These are phyloP conservation scores for Panicum virgatum DNA, from an alignment of 202 grass and related monocot species.

Conservation along the genomic window DNA sequence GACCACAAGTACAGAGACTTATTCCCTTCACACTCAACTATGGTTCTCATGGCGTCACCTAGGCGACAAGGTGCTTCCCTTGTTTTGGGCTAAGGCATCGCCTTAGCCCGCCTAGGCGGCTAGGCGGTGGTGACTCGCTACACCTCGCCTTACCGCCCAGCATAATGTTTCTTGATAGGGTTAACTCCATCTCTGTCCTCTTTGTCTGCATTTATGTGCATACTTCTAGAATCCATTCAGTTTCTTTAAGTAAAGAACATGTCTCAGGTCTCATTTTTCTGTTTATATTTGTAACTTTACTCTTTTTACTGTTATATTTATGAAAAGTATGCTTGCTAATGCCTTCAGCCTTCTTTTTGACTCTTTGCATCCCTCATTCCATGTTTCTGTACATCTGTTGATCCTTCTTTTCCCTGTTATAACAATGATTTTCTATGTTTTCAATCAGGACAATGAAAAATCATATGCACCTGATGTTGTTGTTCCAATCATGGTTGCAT, in stretches of 20 bases:
- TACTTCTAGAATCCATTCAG: constrained; percentile 4
- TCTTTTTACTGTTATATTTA: constrained; percentile 1
- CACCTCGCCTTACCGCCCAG: too few species aligned
- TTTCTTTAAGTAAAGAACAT: neutral
- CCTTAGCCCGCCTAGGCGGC: too few species aligned
- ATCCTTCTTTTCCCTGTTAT: constrained; percentile 16
- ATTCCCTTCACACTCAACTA: too few species aligned
- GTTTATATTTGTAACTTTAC: constrained; percentile 11
- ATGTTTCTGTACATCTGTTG: neutral
- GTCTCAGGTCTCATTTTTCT: constrained; percentile 18
- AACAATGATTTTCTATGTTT: constrained; percentile 28
- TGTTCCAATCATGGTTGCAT: constrained; percentile 68
- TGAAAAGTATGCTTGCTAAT: neutral
- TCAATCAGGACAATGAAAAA: constrained; percentile 59
- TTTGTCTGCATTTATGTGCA: neutral
- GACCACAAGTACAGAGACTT: too few species aligned
- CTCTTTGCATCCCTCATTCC: constrained; percentile 15
- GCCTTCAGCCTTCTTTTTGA: neutral
- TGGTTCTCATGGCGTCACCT: too few species aligned
- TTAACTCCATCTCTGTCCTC: neutral
- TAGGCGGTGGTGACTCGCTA: too few species aligned
- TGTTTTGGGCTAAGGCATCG: too few species aligned
- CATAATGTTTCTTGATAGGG: constrained; percentile 10
- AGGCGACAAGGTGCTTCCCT: too few species aligned
- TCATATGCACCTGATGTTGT: constrained; percentile 63